These are phyloP conservation scores for Aspergillus glaucus DNA, from an alignment of 2,329 filamentous ascomycete genomes.

Conservation along the genomic window DNA sequence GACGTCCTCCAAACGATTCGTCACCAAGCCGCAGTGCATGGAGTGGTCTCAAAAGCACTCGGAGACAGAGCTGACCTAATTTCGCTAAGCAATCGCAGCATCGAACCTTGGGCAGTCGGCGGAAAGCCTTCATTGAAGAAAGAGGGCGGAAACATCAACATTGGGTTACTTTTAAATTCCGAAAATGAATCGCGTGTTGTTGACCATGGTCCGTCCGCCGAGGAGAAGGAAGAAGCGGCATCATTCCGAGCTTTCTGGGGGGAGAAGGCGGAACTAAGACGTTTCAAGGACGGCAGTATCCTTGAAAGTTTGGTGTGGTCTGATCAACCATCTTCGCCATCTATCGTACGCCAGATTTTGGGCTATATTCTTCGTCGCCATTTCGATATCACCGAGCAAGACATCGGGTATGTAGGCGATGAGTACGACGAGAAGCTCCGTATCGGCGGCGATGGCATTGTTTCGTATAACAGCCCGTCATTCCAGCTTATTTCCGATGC, in stretches of 20 bases:
- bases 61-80: slow-evolving; percentile 68
- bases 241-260: slow-evolving; percentile 91
- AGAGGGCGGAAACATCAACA: slow-evolving; percentile 40
- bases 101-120: slow-evolving; percentile 45
- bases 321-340: slow-evolving; percentile 51
- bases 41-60: slow-evolving; percentile 62
- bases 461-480: slow-evolving; percentile 39
- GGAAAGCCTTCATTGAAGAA: slow-evolving; percentile 26
- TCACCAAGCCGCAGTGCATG: slow-evolving; percentile 47
- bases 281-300: slow-evolving; percentile 93
- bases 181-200: slow-evolving; percentile 67
- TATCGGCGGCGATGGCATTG: slow-evolving; percentile 26
- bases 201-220: slow-evolving; percentile 80
- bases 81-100: slow-evolving; percentile 45
- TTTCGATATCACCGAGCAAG: slow-evolving; percentile 53
- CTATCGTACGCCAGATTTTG: slow-evolving; percentile 74
- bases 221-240: slow-evolving; percentile 75
- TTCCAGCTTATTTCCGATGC: slow-evolving; percentile 66
- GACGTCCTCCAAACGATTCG: slow-evolving; percentile 24
- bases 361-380: slow-evolving; percentile 65
- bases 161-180: slow-evolving; percentile 68
- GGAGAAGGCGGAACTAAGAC: slow-evolving; percentile 81
- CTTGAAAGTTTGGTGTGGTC: slow-evolving; percentile 86
- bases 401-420: slow-evolving; percentile 48
- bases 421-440: slow-evolving; percentile 40